Base-by-base conservation (phyloP, 1,284 basidiomycete genomes). In the Pyrrhoderma lamaoense region DNA sequence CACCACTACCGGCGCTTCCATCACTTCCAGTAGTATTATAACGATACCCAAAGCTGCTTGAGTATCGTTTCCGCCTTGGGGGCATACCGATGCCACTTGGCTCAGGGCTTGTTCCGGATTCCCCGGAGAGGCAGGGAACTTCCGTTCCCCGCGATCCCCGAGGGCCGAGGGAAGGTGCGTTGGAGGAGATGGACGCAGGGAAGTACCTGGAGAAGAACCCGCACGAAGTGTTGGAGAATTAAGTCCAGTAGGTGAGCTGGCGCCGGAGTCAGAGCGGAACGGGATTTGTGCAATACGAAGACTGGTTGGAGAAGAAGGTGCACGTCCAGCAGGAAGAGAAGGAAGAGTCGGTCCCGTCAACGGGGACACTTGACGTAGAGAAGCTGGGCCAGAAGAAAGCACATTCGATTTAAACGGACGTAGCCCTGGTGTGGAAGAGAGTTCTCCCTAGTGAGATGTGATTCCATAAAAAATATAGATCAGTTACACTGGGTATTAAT, bases 401-500 rank as follows among this genome's bases (percentile, higher is more conserved):
- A 83, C 82, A 42, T 77, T 77, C 3, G 80, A 76, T 62, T 85
- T 87, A 74, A 87, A 87, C 3, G 81, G 79, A 57, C 81, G 72
- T 39, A 82, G 80, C 1, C 3, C 50, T 13, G 76, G 70, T 9
- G 67, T 65, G 25, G 74, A 72, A 25, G 71, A 65, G 21, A 68
- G 52, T 56, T 65, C 64, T 61, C 27, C 27, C 27, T 31, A 11
- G 27, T 5, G 5, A 31, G 11, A 5, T 31, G 27, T 5, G 27
- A 31, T 31, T 31, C 27, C 27, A 31, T 31, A 31, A 5, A 5
- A 11, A 11, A 5, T 31, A 5, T 31, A 31, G 27, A 11, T 31
- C 27, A 31, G 27, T 31, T 31, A 5, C 5, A 31, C 27, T 31
- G 5, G 27, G 27, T 31, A 31, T 31, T 31, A 31, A 31, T 31